Conservation (phyloP, 2,329 filamentous ascomycete species). For the Aspergillus sp. region DNA sequence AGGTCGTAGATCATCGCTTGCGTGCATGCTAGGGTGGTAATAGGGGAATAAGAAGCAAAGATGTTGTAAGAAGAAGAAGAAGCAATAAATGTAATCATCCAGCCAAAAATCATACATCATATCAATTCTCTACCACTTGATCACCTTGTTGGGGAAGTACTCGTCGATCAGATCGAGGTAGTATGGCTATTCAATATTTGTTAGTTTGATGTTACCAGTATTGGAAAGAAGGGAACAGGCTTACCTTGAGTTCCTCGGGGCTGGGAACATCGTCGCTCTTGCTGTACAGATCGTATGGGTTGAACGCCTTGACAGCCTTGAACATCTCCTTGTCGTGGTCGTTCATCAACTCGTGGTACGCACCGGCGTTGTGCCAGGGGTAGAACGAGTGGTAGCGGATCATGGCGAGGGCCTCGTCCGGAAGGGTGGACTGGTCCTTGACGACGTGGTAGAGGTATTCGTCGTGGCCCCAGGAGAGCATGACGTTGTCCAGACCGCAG, state of each 20-base stretch:
- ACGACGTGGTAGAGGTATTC: constrained; percentile 71
- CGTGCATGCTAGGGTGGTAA: neutral
- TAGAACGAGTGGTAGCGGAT: constrained; percentile 94
- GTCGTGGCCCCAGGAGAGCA: constrained; percentile 77
- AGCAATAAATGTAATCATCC: neutral
- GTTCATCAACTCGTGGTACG: constrained; percentile 80
- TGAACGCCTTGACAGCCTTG: constrained; percentile 79
- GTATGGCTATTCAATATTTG: constrained; percentile 55
- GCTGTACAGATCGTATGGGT: constrained; percentile 88
- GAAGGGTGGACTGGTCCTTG: constrained; percentile 77
- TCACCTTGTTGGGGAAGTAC: constrained; percentile 67
- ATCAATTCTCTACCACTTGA: constrained; percentile 61
- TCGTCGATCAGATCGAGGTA: constrained; percentile 74
- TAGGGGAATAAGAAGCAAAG: neutral
- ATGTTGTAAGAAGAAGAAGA: neutral
- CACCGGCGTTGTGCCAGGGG: constrained; percentile 81
- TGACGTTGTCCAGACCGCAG: constrained; percentile 82
- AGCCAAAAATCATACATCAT: neutral
- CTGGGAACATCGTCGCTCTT: constrained; percentile 82
- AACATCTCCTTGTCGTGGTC: constrained; percentile 79
- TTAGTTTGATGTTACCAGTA: constrained; percentile 13
- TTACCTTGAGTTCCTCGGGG: constrained; percentile 72
- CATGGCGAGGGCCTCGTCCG: constrained; percentile 83
- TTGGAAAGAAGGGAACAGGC: constrained; percentile 16
- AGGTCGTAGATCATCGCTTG: neutral